phyloP scores from a whole-genome alignment of 176 grass and related monocot genomes.

The Alloteropsis semialata region DNA sequence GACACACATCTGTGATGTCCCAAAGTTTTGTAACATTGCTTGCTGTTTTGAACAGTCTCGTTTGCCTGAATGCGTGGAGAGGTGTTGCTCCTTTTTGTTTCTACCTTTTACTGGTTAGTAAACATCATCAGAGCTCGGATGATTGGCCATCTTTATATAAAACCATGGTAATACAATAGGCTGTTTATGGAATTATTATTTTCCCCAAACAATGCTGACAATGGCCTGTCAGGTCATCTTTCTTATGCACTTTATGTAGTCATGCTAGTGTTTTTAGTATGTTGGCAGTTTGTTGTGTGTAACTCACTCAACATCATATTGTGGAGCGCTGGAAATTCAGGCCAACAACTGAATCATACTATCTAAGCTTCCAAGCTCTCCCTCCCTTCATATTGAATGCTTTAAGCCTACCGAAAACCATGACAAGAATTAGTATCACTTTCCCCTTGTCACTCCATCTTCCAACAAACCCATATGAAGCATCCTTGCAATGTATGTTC shows the following conservation, averaged over 20 bases:
- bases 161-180: too few species aligned
- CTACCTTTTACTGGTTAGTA: too few species aligned
- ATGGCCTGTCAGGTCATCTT: neutral
- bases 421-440: slow-evolving; percentile 59
- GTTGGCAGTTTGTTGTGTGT: neutral
- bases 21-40: too few species aligned
- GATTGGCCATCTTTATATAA: too few species aligned
- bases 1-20: too few species aligned
- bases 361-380: slow-evolving; percentile 67
- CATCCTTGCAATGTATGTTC: slow-evolving; percentile 58
- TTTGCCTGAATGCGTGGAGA: neutral
- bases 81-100: neutral
- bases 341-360: neutral
- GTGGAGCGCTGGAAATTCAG: neutral
- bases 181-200: too few species aligned
- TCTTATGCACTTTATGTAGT: neutral
- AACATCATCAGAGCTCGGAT: too few species aligned
- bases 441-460: slow-evolving; percentile 78
- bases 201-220: neutral
- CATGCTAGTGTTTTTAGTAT: neutral
- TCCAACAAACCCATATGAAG: slow-evolving; percentile 59
- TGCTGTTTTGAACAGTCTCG: too few species aligned
- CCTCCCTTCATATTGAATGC: slow-evolving; percentile 56
- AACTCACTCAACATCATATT: neutral
- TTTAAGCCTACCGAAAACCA: slow-evolving; percentile 88